Evolutionary conservation across 805 yeast species (phyloP).

Genomic region (Pichia gijzeniarum): DNA sequence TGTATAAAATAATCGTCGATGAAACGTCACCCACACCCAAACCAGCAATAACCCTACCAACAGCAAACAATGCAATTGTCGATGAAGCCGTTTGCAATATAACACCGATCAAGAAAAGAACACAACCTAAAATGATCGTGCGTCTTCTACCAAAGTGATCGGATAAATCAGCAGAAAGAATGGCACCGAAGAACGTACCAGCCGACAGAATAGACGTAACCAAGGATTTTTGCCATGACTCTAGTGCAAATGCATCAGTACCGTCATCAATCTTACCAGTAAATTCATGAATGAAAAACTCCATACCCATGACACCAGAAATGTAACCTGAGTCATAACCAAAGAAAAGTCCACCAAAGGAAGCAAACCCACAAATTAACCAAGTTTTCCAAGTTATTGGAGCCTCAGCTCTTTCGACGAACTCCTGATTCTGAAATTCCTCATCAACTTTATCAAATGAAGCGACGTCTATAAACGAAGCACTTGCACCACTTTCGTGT

Average conservation of each 20-base stretch:
- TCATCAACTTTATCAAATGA: no score
- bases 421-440: background rate
- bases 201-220: constrained; percentile 69
- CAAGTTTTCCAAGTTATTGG: constrained; percentile 33
- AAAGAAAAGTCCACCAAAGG: constrained; percentile 60
- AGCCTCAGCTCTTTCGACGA: constrained; percentile 27
- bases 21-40: constrained; percentile 73
- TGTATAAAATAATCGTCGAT: constrained; percentile 71
- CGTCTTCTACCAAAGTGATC: constrained; percentile 42
- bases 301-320: constrained; percentile 62
- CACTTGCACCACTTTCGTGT: no score
- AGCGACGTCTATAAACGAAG: no score
- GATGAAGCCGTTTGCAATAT: constrained; percentile 41
- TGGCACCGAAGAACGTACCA: constrained; percentile 67
- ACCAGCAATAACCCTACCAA: constrained; percentile 72
- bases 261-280: constrained; percentile 29
- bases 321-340: constrained; percentile 69
- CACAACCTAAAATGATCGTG: constrained; percentile 38
- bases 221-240: constrained; percentile 33
- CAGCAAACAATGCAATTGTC: constrained; percentile 44
- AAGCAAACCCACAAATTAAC: constrained; percentile 48
- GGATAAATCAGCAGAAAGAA: constrained; percentile 50
- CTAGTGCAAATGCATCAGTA: constrained; percentile 19
- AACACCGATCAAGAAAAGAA: constrained; percentile 43
- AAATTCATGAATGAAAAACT: constrained; percentile 32